Evolutionary conservation across 345 rosid genomes (phyloP).

Genomic region (Carallia pectinifolia): DNA sequence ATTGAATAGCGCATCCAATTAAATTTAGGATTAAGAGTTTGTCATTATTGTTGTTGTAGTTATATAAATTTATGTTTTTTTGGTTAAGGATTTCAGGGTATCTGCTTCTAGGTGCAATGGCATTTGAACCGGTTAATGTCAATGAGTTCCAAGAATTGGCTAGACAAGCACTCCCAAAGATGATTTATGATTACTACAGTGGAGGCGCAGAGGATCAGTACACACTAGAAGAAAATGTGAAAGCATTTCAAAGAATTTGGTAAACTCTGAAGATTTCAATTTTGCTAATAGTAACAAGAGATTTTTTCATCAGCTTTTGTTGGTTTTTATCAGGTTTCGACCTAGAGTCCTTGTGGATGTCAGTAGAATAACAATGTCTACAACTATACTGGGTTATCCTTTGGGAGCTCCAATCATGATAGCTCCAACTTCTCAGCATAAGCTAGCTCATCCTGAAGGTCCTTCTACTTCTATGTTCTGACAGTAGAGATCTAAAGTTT

Average conservation of each 20-base stretch:
- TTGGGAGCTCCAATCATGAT: constrained; percentile 68
- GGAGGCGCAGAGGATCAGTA: no score
- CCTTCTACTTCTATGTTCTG: neutral
- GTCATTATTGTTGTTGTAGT: no score
- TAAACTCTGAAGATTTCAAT: constrained; percentile 12
- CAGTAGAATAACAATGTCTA: constrained; percentile 54
- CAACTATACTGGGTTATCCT: constrained; percentile 48
- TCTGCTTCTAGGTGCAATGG: constrained; percentile 38
- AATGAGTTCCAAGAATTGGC: constrained; percentile 49
- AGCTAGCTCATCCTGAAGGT: constrained; percentile 83
- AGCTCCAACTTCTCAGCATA: constrained; percentile 68
- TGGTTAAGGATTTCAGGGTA: no score
- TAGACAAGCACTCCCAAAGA: no score
- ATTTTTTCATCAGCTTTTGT: neutral
- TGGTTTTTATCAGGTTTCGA: constrained; percentile 44
- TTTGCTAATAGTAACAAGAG: neutral
- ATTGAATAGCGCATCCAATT: no score
- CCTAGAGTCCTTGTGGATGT: constrained; percentile 75
- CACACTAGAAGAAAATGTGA: no score
- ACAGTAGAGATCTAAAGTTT: neutral
- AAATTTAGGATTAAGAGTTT: no score
- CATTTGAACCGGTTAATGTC: constrained; percentile 58
- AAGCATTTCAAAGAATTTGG: constrained; percentile 42
- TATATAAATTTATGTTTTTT: no score
- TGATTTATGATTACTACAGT: no score